Base-by-base conservation (phyloP, 1,284 basidiomycete species). In the Ceratobasidium sp. region DNA sequence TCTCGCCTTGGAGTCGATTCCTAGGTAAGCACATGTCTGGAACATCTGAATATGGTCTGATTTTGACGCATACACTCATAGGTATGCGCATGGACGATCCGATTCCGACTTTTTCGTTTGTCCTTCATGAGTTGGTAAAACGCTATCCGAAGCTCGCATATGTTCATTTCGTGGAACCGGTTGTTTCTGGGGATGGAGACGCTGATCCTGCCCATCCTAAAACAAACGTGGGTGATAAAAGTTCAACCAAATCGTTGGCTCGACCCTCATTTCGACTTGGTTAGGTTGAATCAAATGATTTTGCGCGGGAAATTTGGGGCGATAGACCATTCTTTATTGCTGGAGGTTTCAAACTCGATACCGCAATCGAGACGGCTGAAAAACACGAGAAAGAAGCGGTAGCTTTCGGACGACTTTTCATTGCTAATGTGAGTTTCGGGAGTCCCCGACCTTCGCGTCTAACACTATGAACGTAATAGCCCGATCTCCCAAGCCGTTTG, bases 341-440 rank as follows among this genome's bases (percentile, higher is more conserved):
- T 3, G 78, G 79, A 17, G 80, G 79, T 12, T 80, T 75, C 73
- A 74, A 73, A 6, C 65, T 74, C 4, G 75, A 79, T 31, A 69
- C 64, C 17, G 77, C 77, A 0, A 62, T 65, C 15, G 64, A 73
- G 31, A 73, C 74, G 22, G 75, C 76, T n/a, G 74, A 77, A 31
- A 43, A 77, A 52, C 73, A 74, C 40, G 77, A 75, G 5, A 79
- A 79, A 68, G 73, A 78, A 35, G 62, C 38, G 3, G 73, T 81
- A 45, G 79, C 76, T 1, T 78, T 80, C 65, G 82, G 82, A 0
- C 74, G 82, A 15, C 75, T 73, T 72, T 83, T 80, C 69, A 81
- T 82, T 71, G 73, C 75, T 22, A 77, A 77, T 65, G 74, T 77
- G 65, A 72, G 74, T 73, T 1, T 29, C 22, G n/a, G 20, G 12